Conservation (phyloP, 805 yeast species). For the Kodamaea neixiangensis region DNA sequence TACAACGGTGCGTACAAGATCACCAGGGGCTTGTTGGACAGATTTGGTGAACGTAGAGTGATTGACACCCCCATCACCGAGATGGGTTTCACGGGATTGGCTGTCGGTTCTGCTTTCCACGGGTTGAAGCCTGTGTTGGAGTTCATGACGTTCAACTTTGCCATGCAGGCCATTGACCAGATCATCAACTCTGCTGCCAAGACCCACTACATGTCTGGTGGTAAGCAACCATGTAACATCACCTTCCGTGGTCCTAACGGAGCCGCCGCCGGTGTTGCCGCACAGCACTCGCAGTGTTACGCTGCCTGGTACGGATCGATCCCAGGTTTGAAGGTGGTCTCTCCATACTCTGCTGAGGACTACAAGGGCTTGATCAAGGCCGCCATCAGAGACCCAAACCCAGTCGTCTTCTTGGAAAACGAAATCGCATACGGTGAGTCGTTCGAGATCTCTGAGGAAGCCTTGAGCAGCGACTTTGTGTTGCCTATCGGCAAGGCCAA, state of each 20-base stretch:
- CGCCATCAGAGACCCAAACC: constrained; percentile 98
- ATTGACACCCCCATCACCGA: constrained; percentile 98
- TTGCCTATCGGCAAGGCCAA: constrained; percentile 95
- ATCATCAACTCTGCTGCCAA: constrained; percentile 98
- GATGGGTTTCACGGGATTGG: constrained; percentile 96
- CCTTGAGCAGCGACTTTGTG: constrained; percentile 81
- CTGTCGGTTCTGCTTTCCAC: constrained; percentile 95
- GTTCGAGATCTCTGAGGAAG: constrained; percentile 88
- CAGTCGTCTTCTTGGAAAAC: constrained; percentile 93
- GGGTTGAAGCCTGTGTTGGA: constrained; percentile 97
- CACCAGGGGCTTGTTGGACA: constrained; percentile 91
- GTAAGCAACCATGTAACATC: constrained; percentile 94
- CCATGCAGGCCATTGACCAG: constrained; percentile 99
- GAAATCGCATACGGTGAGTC: constrained; percentile 93
- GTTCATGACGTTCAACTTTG: constrained; percentile 98
- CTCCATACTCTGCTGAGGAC: constrained; percentile 95
- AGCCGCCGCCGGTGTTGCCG: constrained; percentile 99
- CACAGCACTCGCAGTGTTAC: constrained; percentile 98
- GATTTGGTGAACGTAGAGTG: constrained; percentile 91
- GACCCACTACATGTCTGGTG: constrained; percentile 99
- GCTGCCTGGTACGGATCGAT: constrained; percentile 98
- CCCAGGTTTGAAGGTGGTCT: constrained; percentile 96
- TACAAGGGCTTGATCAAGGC: constrained; percentile 94
- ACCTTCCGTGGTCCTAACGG: constrained; percentile 99
- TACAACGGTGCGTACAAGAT: constrained; percentile 99